Conservation (phyloP, 805 yeast species). For the Ogataea neopini region DNA sequence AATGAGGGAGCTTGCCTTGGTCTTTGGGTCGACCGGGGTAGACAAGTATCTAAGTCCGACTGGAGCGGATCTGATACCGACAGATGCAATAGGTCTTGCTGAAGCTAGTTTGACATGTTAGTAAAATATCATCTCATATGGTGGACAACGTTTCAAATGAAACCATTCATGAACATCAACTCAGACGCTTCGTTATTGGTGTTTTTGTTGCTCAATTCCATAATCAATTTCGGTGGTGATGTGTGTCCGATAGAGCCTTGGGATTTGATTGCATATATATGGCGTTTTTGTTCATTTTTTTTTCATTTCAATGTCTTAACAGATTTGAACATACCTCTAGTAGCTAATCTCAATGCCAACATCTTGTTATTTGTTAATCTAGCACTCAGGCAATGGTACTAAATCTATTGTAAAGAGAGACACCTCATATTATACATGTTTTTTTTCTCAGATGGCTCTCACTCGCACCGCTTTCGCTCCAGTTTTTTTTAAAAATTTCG, state of each 20-base stretch:
- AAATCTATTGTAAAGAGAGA: background rate
- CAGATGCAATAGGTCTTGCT: conserved; percentile 37
- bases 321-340: conserved; percentile 29
- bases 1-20: conserved; percentile 85
- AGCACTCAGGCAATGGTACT: background rate
- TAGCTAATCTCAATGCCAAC: conserved; percentile 34
- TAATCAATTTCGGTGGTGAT: background rate
- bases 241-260: conserved; percentile 5
- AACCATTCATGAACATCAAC: background rate
- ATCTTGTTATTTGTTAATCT: conserved; percentile 19
- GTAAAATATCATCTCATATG: conserved; percentile 4
- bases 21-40: conserved; percentile 76
- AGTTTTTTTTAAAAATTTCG: conserved; percentile 14
- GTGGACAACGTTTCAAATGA: background rate
- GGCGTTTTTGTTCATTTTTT: background rate
- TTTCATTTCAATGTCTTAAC: background rate
- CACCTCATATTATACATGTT: conserved; percentile 1
- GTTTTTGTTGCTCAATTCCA: background rate
- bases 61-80: conserved; percentile 33
- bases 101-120: conserved; percentile 22
- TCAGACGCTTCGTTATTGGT: background rate
- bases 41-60: conserved; percentile 68
- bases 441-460: conserved; percentile 5
- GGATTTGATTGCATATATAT: background rate
- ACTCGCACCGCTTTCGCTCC: conserved; percentile 3